A percentile compares a stretch with the other conserved stretches of the same genome.
Conservation (phyloP, 768 basidiomycete species). For the Mycena albidolilacea region DNA sequence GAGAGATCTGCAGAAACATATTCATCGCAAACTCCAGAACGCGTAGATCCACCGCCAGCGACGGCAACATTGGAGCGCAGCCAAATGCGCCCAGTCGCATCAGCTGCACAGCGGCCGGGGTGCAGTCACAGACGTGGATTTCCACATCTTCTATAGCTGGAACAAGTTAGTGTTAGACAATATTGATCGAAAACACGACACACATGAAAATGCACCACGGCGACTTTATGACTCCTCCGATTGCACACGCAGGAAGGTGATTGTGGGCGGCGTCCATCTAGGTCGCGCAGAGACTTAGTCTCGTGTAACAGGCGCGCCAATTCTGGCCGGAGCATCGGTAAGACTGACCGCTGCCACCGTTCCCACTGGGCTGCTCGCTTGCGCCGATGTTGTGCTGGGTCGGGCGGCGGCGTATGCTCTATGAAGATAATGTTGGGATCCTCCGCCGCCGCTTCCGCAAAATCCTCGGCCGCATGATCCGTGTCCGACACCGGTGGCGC, state of each 20-base stretch:
- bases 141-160: slow-evolving; percentile 13
- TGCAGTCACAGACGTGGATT: not conserved
- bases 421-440: too few species aligned
- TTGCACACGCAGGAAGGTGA: not conserved
- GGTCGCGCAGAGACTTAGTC: slow-evolving; percentile 5
- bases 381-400: too few species aligned
- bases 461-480: too few species aligned
- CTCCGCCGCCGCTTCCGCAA: too few species aligned
- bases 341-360: not conserved
- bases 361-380: not conserved
- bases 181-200: not conserved
- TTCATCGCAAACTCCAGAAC: slow-evolving; percentile 11
- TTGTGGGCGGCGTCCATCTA: not conserved
- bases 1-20: slow-evolving; percentile 21
- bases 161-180: not conserved
- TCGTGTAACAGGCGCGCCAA: not conserved
- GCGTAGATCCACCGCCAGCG: slow-evolving; percentile 20
- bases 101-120: not conserved
- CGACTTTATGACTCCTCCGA: not conserved
- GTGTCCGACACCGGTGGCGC: too few species aligned
- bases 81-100: not conserved
- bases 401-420: too few species aligned
- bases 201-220: slow-evolving; percentile 1
- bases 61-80: slow-evolving; percentile 2
- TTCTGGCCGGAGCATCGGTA: not conserved